Evolutionary conservation across 2,329 filamentous ascomycete species (phyloP).

Genomic region (Talaromyces sp.): DNA sequence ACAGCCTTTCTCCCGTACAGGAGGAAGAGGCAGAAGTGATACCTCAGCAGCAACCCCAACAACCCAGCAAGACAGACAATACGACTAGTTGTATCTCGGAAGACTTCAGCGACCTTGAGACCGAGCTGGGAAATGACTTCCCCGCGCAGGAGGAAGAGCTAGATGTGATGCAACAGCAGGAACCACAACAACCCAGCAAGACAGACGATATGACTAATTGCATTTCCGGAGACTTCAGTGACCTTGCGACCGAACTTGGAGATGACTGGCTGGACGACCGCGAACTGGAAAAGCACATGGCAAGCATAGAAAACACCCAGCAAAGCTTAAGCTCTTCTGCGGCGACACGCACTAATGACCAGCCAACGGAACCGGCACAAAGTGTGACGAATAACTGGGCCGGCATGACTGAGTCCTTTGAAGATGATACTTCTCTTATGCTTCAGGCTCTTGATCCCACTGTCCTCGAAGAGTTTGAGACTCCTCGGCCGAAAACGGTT

Average conservation of each 20-base stretch:
- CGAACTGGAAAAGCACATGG: constrained; percentile 11
- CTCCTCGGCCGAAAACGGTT: not conserved
- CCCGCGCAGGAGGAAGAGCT: not conserved
- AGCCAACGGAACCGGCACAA: not conserved
- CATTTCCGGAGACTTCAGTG: not conserved
- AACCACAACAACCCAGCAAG: not conserved
- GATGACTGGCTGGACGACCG: constrained; percentile 14
- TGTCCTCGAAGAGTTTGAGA: constrained; percentile 25
- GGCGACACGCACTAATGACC: not conserved
- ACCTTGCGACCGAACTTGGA: constrained; percentile 17
- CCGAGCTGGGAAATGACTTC: constrained; percentile 18
- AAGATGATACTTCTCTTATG: constrained; percentile 36
- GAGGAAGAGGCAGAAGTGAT: not conserved
- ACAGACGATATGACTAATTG: not conserved
- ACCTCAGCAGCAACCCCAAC: not conserved
- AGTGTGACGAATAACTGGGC: not conserved
- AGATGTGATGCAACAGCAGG: not conserved
- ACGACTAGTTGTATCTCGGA: not conserved
- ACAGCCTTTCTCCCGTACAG: not conserved
- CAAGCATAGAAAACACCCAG: constrained; percentile 1
- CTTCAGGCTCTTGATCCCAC: constrained; percentile 27
- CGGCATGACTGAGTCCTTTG: constrained; percentile 28
- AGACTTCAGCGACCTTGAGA: constrained; percentile 1
- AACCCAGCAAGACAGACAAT: not conserved
- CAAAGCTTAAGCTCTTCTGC: not conserved